Evolutionary conservation across 2,329 filamentous ascomycete species (phyloP).

Genomic region (Sporothrix luriei): DNA sequence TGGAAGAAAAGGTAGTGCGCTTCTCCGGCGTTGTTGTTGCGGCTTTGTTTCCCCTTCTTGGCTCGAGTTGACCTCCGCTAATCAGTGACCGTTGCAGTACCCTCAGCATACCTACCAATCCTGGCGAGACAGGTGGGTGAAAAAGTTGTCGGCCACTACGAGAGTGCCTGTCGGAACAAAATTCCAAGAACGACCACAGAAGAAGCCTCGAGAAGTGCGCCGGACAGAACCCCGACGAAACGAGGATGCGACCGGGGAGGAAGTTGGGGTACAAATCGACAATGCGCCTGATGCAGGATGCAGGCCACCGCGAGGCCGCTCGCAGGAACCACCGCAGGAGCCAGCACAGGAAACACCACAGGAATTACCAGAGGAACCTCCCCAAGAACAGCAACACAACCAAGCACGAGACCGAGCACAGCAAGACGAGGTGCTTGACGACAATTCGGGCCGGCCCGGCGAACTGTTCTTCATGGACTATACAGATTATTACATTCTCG

Average conservation of each 20-base stretch:
- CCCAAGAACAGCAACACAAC: background rate
- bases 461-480: constrained; percentile 16
- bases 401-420: background rate
- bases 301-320: too few relatives aligned
- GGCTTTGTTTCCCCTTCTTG: background rate
- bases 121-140: constrained; percentile 38
- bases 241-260: too few relatives aligned
- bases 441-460: background rate
- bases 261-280: too few relatives aligned
- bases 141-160: constrained; percentile 7
- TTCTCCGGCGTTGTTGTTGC: background rate
- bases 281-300: too few relatives aligned
- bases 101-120: constrained; percentile 43
- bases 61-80: background rate
- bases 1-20: constrained; percentile 41
- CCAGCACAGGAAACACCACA: background rate
- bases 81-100: constrained; percentile 36
- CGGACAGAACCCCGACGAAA: background rate
- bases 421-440: background rate
- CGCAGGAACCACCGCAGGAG: too few relatives aligned
- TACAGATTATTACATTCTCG: background rate
- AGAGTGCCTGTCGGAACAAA: background rate
- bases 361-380: background rate
- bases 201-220: background rate
- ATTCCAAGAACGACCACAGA: background rate